Evolutionary conservation across 495 filamentous ascomycete species (phyloP), one percentile per base, ranked within the genome.

Genomic region (Echria macrotheca): DNA sequence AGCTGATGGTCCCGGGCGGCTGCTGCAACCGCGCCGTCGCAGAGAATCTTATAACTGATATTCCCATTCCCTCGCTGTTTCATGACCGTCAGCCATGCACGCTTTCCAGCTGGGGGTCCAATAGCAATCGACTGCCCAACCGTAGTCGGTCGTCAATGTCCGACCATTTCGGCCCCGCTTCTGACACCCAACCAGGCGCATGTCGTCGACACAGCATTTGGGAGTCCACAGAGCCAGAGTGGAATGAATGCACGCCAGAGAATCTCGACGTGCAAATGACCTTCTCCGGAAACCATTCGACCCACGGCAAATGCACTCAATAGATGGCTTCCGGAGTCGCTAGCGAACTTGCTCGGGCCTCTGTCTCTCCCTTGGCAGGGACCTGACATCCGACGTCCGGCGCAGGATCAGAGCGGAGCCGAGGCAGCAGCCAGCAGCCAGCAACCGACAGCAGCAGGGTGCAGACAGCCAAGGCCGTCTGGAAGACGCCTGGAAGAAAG

Each of bases 321-420:
- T n/a, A n/a, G n/a, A n/a, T n/a, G n/a, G n/a, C n/a, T n/a, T n/a
- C n/a, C n/a, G n/a, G n/a, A n/a, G n/a, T n/a, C n/a, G n/a, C n/a
- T n/a, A n/a, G n/a, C n/a, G n/a, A n/a, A n/a, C n/a, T n/a, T n/a
- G 18, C 38, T 41, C 38, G 38, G 18, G n/a, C 38, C 38, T 24
- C 38, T 21, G n/a, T 22, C 22, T 1, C 29, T 11, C 29, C 31
- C 44, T 46, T 46, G 44, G 44, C 44, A 46, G 44, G 44, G 31
- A 46, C 44, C 44, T 33, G 44, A 24, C 44, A 46, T 46, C 44
- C 44, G 44, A 46, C 19, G 28, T 21, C 44, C 44, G 36, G 18
- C 14, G 7, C 18, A 23, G 12, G 21, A 24, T n/a, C 8, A 24
- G n/a, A 21, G n/a, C n/a, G n/a, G 21, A 21, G 17, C 17, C 17